Conservation (phyloP, 495 filamentous ascomycete genomes). For the Aspergillus bridgeri region DNA sequence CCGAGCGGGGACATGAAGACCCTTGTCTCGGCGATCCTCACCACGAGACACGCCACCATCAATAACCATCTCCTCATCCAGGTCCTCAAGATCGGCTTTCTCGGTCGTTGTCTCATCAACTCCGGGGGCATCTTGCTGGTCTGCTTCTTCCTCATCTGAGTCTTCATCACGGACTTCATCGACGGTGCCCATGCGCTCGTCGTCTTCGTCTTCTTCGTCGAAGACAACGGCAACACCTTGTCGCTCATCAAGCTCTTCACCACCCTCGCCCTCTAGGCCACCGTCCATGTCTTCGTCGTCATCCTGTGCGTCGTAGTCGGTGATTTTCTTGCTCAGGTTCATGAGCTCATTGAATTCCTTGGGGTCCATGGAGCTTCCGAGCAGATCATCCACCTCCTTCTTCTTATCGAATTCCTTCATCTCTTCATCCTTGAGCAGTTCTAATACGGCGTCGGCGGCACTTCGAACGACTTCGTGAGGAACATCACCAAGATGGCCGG, state of each 20-base stretch:
- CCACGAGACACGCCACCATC: slow-evolving; percentile 53
- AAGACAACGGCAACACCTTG: slow-evolving; percentile 98
- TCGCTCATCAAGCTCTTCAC: slow-evolving; percentile 79
- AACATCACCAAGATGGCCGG: slow-evolving; percentile 86
- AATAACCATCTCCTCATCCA: slow-evolving; percentile 74
- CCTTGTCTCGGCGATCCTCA: slow-evolving; percentile 49
- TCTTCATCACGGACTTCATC: slow-evolving; percentile 80
- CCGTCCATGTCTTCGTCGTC: slow-evolving; percentile 87
- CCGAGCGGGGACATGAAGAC: slow-evolving; percentile 64
- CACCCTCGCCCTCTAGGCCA: slow-evolving; percentile 56
- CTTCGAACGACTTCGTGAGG: slow-evolving; percentile 87
- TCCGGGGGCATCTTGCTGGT: slow-evolving; percentile 44
- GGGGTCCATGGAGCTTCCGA: slow-evolving; percentile 74
- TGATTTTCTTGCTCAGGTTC: slow-evolving; percentile 98
- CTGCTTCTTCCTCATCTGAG: slow-evolving; percentile 68
- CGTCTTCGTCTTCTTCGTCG: slow-evolving; percentile 89
- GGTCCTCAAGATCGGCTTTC: slow-evolving; percentile 41
- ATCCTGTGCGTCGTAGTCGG: slow-evolving; percentile 95
- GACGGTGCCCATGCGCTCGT: slow-evolving; percentile 67
- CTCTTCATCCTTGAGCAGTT: slow-evolving; percentile 89
- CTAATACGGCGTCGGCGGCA: slow-evolving; percentile 89
- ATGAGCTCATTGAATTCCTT: slow-evolving; percentile 97
- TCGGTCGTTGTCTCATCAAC: slow-evolving; percentile 52
- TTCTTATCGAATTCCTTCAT: slow-evolving; percentile 99
- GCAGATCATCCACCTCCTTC: slow-evolving; percentile 90